Percentiles rank a stretch among this genome's conserved stretches.
Conservation (phyloP, 2,329 filamentous ascomycete genomes). For the Stemphylium lycopersici region DNA sequence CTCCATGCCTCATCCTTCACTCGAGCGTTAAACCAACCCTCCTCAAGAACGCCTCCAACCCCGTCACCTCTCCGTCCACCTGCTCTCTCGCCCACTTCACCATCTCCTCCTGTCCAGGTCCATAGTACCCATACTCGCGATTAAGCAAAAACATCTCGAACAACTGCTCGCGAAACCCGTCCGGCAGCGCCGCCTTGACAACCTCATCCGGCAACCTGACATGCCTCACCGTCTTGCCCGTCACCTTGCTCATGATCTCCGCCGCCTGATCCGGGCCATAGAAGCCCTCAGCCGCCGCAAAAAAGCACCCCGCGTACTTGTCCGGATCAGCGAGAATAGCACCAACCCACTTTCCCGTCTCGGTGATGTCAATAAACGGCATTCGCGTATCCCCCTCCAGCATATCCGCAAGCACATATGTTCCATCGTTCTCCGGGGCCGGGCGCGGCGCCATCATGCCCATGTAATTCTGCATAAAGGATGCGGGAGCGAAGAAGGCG, state of each 20-base stretch:
- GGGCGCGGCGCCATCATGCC: slow-evolving; percentile 23
- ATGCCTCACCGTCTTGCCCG: slow-evolving; percentile 47
- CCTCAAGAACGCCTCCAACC: slow-evolving; percentile 36
- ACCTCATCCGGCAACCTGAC: slow-evolving; percentile 35
- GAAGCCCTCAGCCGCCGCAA: slow-evolving; percentile 54
- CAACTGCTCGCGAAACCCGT: slow-evolving; percentile 22
- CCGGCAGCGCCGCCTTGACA: slow-evolving; percentile 32
- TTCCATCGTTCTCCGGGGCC: slow-evolving; percentile 27
- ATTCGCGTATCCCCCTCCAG: slow-evolving; percentile 29
- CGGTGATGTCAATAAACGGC: slow-evolving; percentile 55
- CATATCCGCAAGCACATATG: slow-evolving; percentile 30
- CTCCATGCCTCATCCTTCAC: slow-evolving; percentile 3
- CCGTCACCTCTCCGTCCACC: slow-evolving; percentile 31
- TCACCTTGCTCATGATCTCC: slow-evolving; percentile 48
- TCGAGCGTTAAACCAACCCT: slow-evolving; percentile 28
- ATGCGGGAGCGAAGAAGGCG: slow-evolving; percentile 61
- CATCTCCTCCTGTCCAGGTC: slow-evolving; percentile 25
- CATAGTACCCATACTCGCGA: slow-evolving; percentile 42
- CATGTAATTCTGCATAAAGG: slow-evolving; percentile 61
- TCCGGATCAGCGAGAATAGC: slow-evolving; percentile 54
- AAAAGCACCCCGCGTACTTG: slow-evolving; percentile 51
- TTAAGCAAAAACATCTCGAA: slow-evolving; percentile 36
- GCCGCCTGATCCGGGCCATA: slow-evolving; percentile 51
- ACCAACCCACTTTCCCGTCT: slow-evolving; percentile 54
- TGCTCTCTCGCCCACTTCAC: slow-evolving; percentile 37